A percentile compares a stretch with the other conserved stretches of the same genome.
These are phyloP conservation scores for Cucurbita argyrosperma DNA, from an alignment of 306 rosid genomes.

Conservation along the genomic window DNA sequence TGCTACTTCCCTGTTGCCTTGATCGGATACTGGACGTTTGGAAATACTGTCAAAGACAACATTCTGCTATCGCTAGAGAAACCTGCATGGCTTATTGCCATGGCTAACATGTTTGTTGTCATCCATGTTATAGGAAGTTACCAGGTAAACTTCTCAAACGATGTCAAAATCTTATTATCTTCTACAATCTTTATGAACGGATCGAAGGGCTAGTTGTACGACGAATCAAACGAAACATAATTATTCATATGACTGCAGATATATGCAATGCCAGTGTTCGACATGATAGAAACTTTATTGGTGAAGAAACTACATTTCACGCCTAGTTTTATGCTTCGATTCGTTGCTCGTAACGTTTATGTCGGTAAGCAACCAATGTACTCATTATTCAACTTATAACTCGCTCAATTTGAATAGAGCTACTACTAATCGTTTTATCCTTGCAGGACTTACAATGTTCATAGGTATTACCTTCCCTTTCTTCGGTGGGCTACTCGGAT, in stretches of 20 bases:
- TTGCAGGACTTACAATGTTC: conserved; percentile 64
- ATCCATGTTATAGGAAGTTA: conserved; percentile 87
- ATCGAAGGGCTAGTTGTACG: neutral
- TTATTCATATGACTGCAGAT: conserved; percentile 20
- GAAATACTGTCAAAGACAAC: conserved; percentile 34
- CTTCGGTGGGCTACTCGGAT: conserved; percentile 54
- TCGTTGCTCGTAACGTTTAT: conserved; percentile 37
- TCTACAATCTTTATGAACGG: neutral
- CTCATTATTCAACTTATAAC: neutral
- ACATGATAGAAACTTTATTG: conserved; percentile 71
- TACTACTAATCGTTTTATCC: neutral
- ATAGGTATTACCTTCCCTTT: conserved; percentile 62
- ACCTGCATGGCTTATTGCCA: conserved; percentile 70
- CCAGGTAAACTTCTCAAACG: conserved; percentile 34
- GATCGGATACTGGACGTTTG: conserved; percentile 61
- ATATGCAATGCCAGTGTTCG: conserved; percentile 90
- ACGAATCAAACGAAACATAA: neutral
- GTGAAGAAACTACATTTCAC: conserved; percentile 52
- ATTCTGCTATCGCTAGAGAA: conserved; percentile 52
- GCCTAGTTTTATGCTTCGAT: conserved; percentile 45
- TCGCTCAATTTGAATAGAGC: neutral
- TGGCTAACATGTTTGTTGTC: conserved; percentile 81
- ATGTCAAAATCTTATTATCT: neutral
- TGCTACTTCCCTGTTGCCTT: conserved; percentile 92
- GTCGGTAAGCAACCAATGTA: conserved; percentile 44